A percentile compares a stretch with the other conserved stretches of the same genome.
phyloP scores from a whole-genome alignment of 2,329 filamentous ascomycete species.

The Microthyrium microscopicum region DNA sequence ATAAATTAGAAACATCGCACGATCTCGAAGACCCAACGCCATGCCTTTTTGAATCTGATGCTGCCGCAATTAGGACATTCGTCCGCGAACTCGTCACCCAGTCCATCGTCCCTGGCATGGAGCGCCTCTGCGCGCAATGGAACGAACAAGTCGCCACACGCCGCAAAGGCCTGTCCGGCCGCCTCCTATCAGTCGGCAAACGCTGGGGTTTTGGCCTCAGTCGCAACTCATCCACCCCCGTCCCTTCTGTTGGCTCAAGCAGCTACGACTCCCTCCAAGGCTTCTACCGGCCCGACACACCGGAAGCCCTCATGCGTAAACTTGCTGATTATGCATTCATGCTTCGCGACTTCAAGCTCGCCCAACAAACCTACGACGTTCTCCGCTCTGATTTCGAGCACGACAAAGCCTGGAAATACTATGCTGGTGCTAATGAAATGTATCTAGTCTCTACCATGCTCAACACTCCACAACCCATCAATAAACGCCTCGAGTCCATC shows the following conservation, averaged over 20 bases:
- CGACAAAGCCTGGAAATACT: constrained; percentile 93
- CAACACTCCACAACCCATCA: constrained; percentile 20
- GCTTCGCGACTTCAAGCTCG: constrained; percentile 89
- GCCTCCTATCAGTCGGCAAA: constrained; percentile 88
- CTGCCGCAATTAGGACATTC: constrained; percentile 72
- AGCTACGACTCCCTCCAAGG: constrained; percentile 58
- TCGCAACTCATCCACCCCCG: constrained; percentile 39
- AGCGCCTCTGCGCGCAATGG: constrained; percentile 78
- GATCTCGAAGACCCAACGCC: constrained; percentile 55
- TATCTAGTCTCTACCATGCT: constrained; percentile 67
- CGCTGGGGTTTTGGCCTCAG: constrained; percentile 68
- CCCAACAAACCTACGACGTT: constrained; percentile 81
- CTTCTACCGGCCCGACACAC: constrained; percentile 67
- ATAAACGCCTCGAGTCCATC: constrained; percentile 53
- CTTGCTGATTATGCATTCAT: constrained; percentile 93
- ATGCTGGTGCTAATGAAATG: constrained; percentile 93
- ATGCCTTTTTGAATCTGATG: constrained; percentile 85
- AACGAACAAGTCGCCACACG: constrained; percentile 93
- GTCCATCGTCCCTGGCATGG: constrained; percentile 91
- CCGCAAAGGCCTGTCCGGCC: constrained; percentile 70
- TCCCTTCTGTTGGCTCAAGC: constrained; percentile 19
- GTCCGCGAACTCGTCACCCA: constrained; percentile 90
- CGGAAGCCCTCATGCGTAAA: constrained; percentile 84
- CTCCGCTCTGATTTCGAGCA: constrained; percentile 77
- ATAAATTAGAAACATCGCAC: constrained; percentile 41